Evolutionary conservation across 164 flowering plant species (phyloP).

Genomic region (Saururus chinensis): DNA sequence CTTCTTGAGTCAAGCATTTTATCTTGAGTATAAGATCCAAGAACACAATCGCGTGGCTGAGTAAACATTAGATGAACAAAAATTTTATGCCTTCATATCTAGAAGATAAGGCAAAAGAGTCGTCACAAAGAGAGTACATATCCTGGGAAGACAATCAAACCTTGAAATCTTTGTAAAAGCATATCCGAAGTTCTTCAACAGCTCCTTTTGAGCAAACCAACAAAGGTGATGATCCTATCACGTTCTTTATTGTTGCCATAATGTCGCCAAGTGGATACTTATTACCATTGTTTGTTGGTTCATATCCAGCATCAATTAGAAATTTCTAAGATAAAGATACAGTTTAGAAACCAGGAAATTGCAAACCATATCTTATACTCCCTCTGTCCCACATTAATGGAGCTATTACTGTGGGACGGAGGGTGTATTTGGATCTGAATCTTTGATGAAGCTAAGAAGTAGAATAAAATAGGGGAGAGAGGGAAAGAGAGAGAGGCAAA

Average conservation of each 20-base stretch:
- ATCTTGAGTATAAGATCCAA: constrained; percentile 12
- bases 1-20: constrained; percentile 17
- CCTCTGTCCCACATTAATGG: too few species aligned
- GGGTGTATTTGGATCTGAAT: not conserved
- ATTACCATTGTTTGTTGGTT: constrained; percentile 48
- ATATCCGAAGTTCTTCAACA: constrained; percentile 57
- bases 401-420: too few species aligned
- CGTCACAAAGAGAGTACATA: not conserved
- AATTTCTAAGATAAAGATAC: constrained; percentile 23
- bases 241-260: constrained; percentile 64
- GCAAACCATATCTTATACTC: not conserved
- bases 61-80: constrained; percentile 8
- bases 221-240: constrained; percentile 54
- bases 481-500: not conserved
- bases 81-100: not conserved
- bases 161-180: constrained; percentile 83
- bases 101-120: too few species aligned
- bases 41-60: constrained; percentile 62
- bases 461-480: not conserved
- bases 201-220: constrained; percentile 55
- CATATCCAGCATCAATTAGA: constrained; percentile 63
- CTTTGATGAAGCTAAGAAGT: not conserved
- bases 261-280: constrained; percentile 74
- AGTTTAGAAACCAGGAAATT: not conserved
- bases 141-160: constrained; percentile 20